Conservation (phyloP, 2,329 filamentous ascomycete genomes). For the Penicillium decumbens region DNA sequence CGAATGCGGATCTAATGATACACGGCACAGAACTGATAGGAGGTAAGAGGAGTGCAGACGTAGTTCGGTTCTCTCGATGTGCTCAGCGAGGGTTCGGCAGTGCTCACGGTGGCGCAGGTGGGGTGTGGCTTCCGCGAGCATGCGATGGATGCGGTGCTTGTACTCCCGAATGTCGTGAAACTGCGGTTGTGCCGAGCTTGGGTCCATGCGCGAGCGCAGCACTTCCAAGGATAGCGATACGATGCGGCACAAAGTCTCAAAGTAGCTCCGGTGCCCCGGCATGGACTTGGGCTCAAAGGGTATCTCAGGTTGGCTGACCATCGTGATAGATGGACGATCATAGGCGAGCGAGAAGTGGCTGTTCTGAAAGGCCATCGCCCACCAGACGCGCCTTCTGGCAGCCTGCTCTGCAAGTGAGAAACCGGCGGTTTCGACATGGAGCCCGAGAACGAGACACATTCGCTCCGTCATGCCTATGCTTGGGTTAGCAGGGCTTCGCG, state of each 20-base stretch:
- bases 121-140: constrained; percentile 53
- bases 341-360: constrained; percentile 59
- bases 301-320: constrained; percentile 47
- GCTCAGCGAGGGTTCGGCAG: constrained; percentile 41
- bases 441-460: constrained; percentile 55
- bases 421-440: constrained; percentile 52
- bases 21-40: constrained; percentile 55
- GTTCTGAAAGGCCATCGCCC: constrained; percentile 59
- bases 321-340: constrained; percentile 52
- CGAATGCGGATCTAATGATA: constrained; percentile 45
- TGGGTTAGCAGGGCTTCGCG: constrained; percentile 34
- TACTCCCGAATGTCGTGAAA: constrained; percentile 52
- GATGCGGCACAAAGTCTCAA: constrained; percentile 53
- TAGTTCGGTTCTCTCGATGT: constrained; percentile 55
- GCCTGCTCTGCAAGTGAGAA: constrained; percentile 9
- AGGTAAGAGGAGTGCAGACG: constrained; percentile 60
- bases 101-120: constrained; percentile 50
- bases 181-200: constrained; percentile 46
- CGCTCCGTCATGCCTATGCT: constrained; percentile 32
- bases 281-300: constrained; percentile 48
- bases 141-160: constrained; percentile 51
- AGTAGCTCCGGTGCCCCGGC: constrained; percentile 51
- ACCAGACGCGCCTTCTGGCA: constrained; percentile 27
- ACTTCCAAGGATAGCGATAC: constrained; percentile 51
- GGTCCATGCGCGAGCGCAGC: constrained; percentile 50